Evolutionary conservation across 2,329 filamentous ascomycete genomes (phyloP).

Genomic region (Triangularia setosa): DNA sequence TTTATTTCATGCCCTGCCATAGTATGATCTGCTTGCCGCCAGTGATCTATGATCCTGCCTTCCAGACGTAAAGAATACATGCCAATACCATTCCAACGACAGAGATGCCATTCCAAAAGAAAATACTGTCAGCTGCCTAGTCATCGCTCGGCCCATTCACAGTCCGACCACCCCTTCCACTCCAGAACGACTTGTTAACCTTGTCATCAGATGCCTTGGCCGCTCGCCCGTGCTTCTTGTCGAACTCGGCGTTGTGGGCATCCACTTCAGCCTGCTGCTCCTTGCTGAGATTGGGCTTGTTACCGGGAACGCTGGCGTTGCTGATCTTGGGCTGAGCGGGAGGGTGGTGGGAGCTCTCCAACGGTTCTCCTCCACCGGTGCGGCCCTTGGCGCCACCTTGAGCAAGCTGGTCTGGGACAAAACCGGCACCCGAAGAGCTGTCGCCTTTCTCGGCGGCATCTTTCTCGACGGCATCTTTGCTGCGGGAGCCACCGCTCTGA

Average conservation of each 20-base stretch:
- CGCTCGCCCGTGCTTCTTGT: slow-evolving; percentile 48
- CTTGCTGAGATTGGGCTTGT: slow-evolving; percentile 36
- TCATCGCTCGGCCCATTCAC: neutral
- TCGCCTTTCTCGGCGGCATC: slow-evolving; percentile 1
- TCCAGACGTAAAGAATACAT: neutral
- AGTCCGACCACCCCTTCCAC: slow-evolving; percentile 30
- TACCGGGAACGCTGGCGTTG: slow-evolving; percentile 42
- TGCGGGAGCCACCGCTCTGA: slow-evolving; percentile 34
- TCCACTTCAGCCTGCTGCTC: slow-evolving; percentile 56
- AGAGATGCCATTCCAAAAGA: neutral
- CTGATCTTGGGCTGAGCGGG: slow-evolving; percentile 49
- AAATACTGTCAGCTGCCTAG: neutral
- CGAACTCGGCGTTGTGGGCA: slow-evolving; percentile 56
- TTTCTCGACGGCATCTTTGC: slow-evolving; percentile 33
- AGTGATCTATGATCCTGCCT: neutral
- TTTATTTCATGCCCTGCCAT: neutral
- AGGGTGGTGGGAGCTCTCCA: slow-evolving; percentile 32
- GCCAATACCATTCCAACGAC: neutral
- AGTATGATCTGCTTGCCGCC: neutral
- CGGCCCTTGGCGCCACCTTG: slow-evolving; percentile 32
- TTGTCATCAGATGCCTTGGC: slow-evolving; percentile 42
- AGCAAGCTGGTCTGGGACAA: slow-evolving; percentile 31
- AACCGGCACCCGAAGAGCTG: slow-evolving; percentile 7
- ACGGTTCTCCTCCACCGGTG: slow-evolving; percentile 38
- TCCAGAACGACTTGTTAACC: slow-evolving; percentile 55